Evolutionary conservation across 2,329 filamentous ascomycete species (phyloP), one percentile per base, ranked within the genome.

Genomic region (Fusarium nisikadoi): DNA sequence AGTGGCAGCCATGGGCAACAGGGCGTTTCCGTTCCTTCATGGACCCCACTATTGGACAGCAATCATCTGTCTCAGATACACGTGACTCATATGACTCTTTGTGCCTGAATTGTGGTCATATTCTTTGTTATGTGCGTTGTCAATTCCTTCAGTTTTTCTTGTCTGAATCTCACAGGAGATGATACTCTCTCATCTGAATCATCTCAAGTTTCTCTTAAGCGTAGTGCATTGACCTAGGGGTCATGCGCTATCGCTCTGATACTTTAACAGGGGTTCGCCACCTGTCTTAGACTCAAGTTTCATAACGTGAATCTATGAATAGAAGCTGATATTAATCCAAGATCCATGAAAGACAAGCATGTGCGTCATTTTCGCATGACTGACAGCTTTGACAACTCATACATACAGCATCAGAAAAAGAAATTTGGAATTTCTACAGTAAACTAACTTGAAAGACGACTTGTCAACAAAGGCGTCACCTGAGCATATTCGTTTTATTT

Each of bases 1-100:
- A 38, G 29, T 79, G 67, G 77, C 76, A 79, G 73, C 77, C 77
- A 79, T 79, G 75, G 78, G 78, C 78, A 79, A 79, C 78, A 78
- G 54, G 69, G 50, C 70, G 61, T 56, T 65, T 59, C 67, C 60
- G 65, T 75, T 62, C 63, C 43, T 68, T 49, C 36, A 47, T 39
- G 16, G 57, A 62, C 71, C 65, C 70, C 74, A 71, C 75, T 70
- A 68, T 68, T 78, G 74, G 73, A 68, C 71, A 72, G 66, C 70
- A 68, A 70, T 65, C 29, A 17, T 56, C 27, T 67, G 70, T 72
- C 52, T 71, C 62, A 47, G 33, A 47, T 45, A 52, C 75, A 76
- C 73, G 75, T 76, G 75, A 73, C 59, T 56, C 50, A 7, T 43
- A 52, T 72, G 49, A 46, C 60, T 70, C 70, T 71, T 70, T 62